Conservation (phyloP, 2,329 filamentous ascomycete species). For the Colletotrichum echinochloae region DNA sequence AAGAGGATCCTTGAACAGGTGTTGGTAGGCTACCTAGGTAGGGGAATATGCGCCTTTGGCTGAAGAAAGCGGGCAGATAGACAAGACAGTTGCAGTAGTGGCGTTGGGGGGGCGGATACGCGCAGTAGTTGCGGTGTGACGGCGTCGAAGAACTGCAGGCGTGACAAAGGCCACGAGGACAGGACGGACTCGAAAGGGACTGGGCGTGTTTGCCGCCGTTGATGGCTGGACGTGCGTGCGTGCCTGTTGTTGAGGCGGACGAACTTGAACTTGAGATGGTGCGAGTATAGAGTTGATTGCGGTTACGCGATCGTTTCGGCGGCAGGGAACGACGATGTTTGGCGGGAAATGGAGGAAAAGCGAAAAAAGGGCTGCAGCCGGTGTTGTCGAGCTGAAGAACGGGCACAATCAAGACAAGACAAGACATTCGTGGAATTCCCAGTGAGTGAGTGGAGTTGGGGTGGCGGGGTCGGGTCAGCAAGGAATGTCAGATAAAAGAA, state of each 20-base stretch:
- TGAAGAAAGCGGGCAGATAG: conserved; percentile 1
- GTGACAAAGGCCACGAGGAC: conserved; percentile 9
- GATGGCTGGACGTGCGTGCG: neutral
- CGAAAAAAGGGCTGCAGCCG: neutral
- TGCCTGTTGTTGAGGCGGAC: too few relatives aligned
- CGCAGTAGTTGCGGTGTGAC: conserved; percentile 27
- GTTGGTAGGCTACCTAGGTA: neutral
- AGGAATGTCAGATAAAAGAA: neutral
- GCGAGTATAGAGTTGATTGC: neutral
- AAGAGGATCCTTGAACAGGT: neutral
- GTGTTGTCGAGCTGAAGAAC: neutral
- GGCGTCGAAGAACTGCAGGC: conserved; percentile 22
- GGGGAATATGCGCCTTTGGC: neutral
- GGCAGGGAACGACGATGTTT: neutral
- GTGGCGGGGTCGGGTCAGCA: neutral
- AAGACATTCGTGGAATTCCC: neutral
- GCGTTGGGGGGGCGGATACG: conserved; percentile 10
- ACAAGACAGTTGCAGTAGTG: conserved; percentile 26
- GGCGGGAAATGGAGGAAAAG: neutral
- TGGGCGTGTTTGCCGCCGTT: neutral
- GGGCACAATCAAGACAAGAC: conserved; percentile 7
- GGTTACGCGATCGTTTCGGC: neutral
- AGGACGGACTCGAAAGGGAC: neutral
- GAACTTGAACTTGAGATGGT: neutral
- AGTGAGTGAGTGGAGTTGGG: neutral